Conservation (phyloP, 148 eudicot genomes). For the Tetragonia tetragonoides region DNA sequence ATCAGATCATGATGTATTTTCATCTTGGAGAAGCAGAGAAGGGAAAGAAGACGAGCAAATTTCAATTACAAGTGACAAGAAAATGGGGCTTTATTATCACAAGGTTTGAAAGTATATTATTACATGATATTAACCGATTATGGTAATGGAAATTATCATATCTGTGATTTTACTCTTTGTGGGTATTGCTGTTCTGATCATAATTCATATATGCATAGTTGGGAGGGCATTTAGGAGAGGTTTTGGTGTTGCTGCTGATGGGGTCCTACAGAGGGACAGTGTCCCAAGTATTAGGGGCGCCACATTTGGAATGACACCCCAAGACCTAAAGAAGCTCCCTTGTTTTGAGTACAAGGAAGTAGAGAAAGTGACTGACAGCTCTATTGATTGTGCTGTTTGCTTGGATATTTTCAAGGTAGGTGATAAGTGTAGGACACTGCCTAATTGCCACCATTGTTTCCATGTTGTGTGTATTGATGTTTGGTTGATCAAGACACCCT, state of each 20-base stretch:
- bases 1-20: neutral
- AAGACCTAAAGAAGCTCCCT: conserved; percentile 61
- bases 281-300: conserved; percentile 17
- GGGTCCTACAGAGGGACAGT: conserved; percentile 12
- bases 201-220: conserved; percentile 41
- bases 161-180: conserved; percentile 33
- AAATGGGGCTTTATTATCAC: neutral
- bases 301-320: conserved; percentile 36
- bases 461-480: conserved; percentile 70
- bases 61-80: neutral
- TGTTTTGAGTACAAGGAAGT: conserved; percentile 45
- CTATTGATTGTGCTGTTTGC: conserved; percentile 61
- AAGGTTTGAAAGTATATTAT: neutral
- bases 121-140: neutral
- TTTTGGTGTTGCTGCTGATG: conserved; percentile 16
- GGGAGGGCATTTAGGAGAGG: conserved; percentile 39
- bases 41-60: neutral
- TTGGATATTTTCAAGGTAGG: conserved; percentile 54
- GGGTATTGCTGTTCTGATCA: conserved; percentile 34
- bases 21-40: conserved; percentile 12
- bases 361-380: conserved; percentile 22
- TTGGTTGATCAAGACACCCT: conserved; percentile 56
- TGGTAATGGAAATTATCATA: conserved; percentile 36
- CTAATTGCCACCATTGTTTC: conserved; percentile 60
- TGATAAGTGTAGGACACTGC: conserved; percentile 62